Base-by-base conservation (phyloP, 306 rosid species). In the Quercus ilex region DNA sequence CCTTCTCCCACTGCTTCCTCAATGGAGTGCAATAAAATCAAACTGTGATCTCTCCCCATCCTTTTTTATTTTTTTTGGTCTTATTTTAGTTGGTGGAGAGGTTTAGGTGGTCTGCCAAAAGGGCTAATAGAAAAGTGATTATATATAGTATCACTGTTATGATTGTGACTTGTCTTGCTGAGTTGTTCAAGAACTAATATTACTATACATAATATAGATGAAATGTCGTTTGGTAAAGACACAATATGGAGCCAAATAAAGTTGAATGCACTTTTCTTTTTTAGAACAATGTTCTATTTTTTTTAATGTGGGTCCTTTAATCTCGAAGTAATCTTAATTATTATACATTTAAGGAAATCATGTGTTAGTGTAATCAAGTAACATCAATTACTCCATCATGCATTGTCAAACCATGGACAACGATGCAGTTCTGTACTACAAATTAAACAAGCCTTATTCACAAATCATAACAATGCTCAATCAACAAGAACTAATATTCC, bases 1-100 rank as follows among this genome's bases (percentile, higher is more conserved):
- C 92, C 69, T 92, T 92, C 58, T 41, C 79, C 28, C 17, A 71
- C 25, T 72, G 80, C 87, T 89, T 89, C 76, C 69, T 87, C 10
- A n/a, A 33, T 65, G 21, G 6, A 5, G 26, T 33, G 21, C 73
- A 59, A 30, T 84, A 73, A 74, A 43, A n/a, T 60, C 26, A 17
- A 10, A 31, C 10, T 10, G 46, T 15, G 15, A 19, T 3, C 17
- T 25, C 31, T 21, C 14, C 23, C 63, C 10, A 20, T n/a, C 26
- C 17, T 3, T 28, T 35, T 5, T 20, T 28, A 10, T 30, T 20
- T 28, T 20, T 28, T 1, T 13, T 3, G 14, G 6, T 8, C 69
- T 63, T 28, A 0, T 15, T 67, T 49, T 21, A 23, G 19, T 49
- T 25, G 57, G 35, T 23, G 35, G 25, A 19, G 23, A 33, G 21